These are phyloP conservation scores for Volvox reticuliferus DNA, from an alignment of 139 green algal species.

Conservation along the genomic window DNA sequence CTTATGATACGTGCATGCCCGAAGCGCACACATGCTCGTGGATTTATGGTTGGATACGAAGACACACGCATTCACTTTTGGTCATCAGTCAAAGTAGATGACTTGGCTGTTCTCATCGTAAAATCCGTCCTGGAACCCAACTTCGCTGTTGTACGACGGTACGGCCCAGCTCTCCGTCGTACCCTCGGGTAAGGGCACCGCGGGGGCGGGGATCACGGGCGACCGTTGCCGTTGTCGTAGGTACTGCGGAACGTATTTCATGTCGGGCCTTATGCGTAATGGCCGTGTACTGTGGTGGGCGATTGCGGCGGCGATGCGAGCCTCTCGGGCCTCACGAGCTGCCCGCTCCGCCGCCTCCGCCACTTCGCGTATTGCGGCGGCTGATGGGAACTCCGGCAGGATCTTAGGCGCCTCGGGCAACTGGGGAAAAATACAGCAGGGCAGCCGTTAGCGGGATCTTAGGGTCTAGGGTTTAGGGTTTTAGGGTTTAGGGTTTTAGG, in stretches of 20 bases:
- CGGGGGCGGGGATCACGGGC: constrained; percentile 13
- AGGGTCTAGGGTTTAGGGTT: too few species aligned
- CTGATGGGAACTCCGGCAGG: constrained; percentile 36
- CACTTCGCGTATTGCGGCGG: not conserved
- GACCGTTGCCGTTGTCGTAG: constrained; percentile 25
- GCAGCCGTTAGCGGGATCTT: too few species aligned
- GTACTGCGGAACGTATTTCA: constrained; percentile 43
- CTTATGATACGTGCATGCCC: too few species aligned
- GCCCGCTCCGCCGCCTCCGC: constrained; percentile 2
- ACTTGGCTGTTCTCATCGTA: constrained; percentile 45
- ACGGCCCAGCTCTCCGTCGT: constrained; percentile 19
- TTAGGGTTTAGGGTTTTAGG: too few species aligned
- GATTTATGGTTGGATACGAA: too few species aligned
- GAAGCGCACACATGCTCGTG: too few species aligned
- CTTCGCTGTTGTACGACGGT: constrained; percentile 37
- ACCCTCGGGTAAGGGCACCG: not conserved
- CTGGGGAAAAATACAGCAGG: not conserved
- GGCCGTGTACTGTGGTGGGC: constrained; percentile 15
- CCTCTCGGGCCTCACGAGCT: constrained; percentile 1
- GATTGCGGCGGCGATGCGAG: not conserved
- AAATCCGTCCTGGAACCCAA: constrained; percentile 38
- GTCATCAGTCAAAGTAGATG: constrained; percentile 45
- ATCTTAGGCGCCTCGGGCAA: constrained; percentile 38
- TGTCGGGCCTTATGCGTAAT: constrained; percentile 11
- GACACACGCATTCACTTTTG: too few species aligned